phyloP scores from a whole-genome alignment of 2,329 filamentous ascomycete species.

The Fusarium circinatum region DNA sequence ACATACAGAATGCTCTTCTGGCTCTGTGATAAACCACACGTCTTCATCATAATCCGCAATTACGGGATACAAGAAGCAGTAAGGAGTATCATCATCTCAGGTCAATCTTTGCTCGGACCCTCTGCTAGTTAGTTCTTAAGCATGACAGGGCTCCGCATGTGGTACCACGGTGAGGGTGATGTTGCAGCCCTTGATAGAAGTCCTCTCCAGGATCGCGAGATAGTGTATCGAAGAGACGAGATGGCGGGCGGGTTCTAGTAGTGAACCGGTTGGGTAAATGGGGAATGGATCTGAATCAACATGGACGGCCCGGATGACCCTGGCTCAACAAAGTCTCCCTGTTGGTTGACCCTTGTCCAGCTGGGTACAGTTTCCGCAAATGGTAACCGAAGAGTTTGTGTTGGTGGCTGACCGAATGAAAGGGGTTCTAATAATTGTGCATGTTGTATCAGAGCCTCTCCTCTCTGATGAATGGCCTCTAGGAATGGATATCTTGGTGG shows the following conservation, averaged over 20 bases:
- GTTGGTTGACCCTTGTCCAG: constrained; percentile 22
- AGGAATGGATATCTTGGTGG: neutral
- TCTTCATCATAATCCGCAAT: neutral
- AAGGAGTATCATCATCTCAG: neutral
- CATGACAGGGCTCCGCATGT: constrained; percentile 21
- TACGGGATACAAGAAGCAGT: constrained; percentile 6
- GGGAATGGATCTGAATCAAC: constrained; percentile 42
- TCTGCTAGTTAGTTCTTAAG: constrained; percentile 13
- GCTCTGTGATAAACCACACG: constrained; percentile 4
- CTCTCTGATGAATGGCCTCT: neutral
- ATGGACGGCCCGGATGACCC: constrained; percentile 36
- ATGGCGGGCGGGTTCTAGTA: constrained; percentile 19
- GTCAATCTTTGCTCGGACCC: constrained; percentile 34
- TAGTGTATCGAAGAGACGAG: constrained; percentile 34
- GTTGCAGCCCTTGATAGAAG: constrained; percentile 27
- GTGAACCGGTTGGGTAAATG: constrained; percentile 21
- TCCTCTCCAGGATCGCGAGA: constrained; percentile 32
- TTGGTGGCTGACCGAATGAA: constrained; percentile 30
- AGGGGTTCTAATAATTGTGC: constrained; percentile 25
- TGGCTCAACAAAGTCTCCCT: constrained; percentile 23
- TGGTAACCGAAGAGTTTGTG: constrained; percentile 26
- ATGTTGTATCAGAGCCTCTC: neutral
- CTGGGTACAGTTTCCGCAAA: constrained; percentile 35
- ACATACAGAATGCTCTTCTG: neutral
- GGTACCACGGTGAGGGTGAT: constrained; percentile 24